Evolutionary conservation across 371 early-diverging fungal genomes (phyloP), one percentile per base, ranked within the genome.

Genomic region (Saksenaea oblongispora): DNA sequence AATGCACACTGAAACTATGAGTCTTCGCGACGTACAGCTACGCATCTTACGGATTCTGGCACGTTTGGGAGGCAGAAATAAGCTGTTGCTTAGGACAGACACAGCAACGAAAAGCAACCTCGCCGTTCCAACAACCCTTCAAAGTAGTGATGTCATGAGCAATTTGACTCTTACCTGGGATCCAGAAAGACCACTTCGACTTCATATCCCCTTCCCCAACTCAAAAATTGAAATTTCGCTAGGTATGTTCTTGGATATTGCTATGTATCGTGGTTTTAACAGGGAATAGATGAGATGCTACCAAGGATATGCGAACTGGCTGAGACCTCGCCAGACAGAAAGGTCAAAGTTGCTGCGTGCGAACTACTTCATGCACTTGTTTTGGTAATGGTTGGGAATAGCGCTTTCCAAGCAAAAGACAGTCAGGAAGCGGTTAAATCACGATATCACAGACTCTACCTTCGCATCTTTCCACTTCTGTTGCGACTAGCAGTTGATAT

Each of bases 291-390:
- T 64, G 90, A 92, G 41, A 73, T 91, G 36, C 71, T 94, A 1
- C 93, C 94, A 7, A 80, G 91, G 1, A 85, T 94, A 17, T 81
- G 89, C 28, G 88, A 91, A 24, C 71, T 93, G 13, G 90, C 93
- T 0, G 91, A 91, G 66, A 79, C 77, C 34, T 89, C 93, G 0
- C 84, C 91, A 1, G 88, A 92, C 47, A 73, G 94, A 31, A 82
- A 90, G 65, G 84, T 87, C 44, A 93, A 93, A 62, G 82, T 90
- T 0, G 90, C 90, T 18, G 88, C 91, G 5, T 87, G 90, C 56
- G 94, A 94, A 63, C 69, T 92, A 1, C 63, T 94, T n/a, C 93
- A 94, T 63, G 84, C 88, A 1, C 58, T 91, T 0, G 76, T 90
- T 7, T 65, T 91, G 15, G 58, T 86, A 13, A 92, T 93, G 89